Percentiles rank a stretch among this genome's conserved stretches.
Conservation (phyloP, 306 rosid species). For the Vicia sativa region DNA sequence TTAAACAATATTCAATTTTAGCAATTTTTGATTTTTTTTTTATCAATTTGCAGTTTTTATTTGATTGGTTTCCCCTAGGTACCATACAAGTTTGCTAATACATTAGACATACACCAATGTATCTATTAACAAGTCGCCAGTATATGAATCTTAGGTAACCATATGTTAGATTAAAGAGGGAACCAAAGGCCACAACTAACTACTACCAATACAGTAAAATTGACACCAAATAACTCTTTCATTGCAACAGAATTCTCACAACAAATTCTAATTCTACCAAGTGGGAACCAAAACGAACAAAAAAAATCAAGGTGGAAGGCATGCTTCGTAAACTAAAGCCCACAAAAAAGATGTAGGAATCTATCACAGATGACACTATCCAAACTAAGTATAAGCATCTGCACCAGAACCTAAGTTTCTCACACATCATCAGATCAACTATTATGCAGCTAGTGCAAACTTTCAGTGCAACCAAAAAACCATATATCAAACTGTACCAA, state of each 20-base stretch:
- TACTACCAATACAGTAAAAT: not conserved
- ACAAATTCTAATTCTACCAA: slow-evolving; percentile 6
- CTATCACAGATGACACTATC: slow-evolving; percentile 14
- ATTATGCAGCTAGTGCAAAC: slow-evolving; percentile 2
- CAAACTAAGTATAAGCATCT: slow-evolving; percentile 29
- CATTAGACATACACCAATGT: not conserved
- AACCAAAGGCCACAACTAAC: not conserved
- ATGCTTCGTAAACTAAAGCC: slow-evolving; percentile 13
- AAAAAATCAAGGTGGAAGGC: slow-evolving; percentile 19
- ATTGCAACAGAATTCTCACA: slow-evolving; percentile 28
- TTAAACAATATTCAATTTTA: too few species aligned
- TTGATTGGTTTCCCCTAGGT: not conserved
- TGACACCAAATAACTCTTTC: slow-evolving; percentile 21
- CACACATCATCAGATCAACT: slow-evolving; percentile 11
- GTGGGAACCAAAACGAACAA: not conserved
- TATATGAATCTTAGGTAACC: not conserved
- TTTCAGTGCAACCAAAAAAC: slow-evolving; percentile 23
- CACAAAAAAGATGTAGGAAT: not conserved
- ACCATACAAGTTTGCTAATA: not conserved
- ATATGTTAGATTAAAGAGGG: not conserved
- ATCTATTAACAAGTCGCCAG: not conserved
- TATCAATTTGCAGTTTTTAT: too few species aligned
- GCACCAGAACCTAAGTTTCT: slow-evolving; percentile 15
- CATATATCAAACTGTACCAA: slow-evolving; percentile 26
- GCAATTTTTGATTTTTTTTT: too few species aligned